Evolutionary conservation across 306 rosid species (phyloP).

Genomic region (Quercus rubra): DNA sequence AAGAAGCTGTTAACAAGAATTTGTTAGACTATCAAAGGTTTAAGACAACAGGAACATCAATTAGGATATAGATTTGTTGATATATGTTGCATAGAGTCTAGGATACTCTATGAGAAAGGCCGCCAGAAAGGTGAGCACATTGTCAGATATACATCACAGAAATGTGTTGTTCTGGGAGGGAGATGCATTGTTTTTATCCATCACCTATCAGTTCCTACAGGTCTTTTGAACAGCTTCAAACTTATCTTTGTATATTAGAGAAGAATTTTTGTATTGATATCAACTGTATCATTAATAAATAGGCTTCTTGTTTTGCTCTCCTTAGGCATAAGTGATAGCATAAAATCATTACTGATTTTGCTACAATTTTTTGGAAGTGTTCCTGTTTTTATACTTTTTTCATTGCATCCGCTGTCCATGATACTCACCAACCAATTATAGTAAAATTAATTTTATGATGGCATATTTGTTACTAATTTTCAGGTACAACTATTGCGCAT

Average conservation of each 20-base stretch:
- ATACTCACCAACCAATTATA: neutral
- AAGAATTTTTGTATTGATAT: no score
- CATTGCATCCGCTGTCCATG: neutral
- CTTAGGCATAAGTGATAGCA: neutral
- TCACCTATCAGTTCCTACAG: neutral
- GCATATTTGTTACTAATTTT: neutral
- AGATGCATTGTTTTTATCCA: neutral
- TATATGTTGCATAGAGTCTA: neutral
- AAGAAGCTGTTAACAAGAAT: no score
- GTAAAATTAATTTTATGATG: neutral
- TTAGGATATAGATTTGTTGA: neutral
- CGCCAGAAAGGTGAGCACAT: neutral
- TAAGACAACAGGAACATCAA: neutral
- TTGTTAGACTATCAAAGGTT: no score
- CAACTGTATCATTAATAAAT: neutral
- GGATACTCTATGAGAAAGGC: neutral
- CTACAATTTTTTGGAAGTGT: neutral
- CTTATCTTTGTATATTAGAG: neutral
- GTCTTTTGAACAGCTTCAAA: neutral
- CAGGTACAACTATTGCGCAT: conserved; percentile 70
- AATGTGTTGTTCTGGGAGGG: neutral
- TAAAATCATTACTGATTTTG: neutral
- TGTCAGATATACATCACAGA: neutral
- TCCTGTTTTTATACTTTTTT: neutral
- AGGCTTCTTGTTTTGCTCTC: neutral